Conservation (phyloP, 2,329 filamentous ascomycete genomes). For the Cryphonectria carpinicola region DNA sequence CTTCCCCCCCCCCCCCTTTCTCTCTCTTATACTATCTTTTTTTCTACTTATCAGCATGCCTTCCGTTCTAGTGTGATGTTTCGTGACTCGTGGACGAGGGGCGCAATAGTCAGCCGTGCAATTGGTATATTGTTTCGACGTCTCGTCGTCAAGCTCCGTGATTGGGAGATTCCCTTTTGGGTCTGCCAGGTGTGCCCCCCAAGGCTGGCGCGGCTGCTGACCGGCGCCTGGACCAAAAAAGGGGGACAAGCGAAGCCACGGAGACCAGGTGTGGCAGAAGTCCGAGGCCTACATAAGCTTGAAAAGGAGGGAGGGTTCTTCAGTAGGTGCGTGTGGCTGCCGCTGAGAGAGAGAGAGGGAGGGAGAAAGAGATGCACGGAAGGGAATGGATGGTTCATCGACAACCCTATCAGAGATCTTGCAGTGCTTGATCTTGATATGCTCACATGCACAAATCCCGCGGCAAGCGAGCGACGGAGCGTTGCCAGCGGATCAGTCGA, state of each 20-base stretch:
- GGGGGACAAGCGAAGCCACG: slow-evolving; percentile 11
- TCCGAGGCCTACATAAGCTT: not conserved
- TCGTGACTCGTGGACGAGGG: slow-evolving; percentile 15
- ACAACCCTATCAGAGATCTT: slow-evolving; percentile 4
- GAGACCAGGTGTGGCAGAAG: not conserved
- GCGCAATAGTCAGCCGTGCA: slow-evolving; percentile 23
- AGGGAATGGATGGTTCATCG: not conserved
- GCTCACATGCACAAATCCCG: not conserved
- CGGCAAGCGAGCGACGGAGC: not conserved
- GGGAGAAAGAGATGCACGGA: not conserved
- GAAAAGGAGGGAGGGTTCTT: not conserved
- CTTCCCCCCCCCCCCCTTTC: too few species aligned
- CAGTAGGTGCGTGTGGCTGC: not conserved
- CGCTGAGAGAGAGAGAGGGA: not conserved
- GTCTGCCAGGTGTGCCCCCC: slow-evolving; percentile 9
- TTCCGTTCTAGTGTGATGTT: slow-evolving; percentile 21
- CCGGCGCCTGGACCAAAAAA: slow-evolving; percentile 11
- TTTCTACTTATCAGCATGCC: slow-evolving; percentile 9
- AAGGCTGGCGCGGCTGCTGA: slow-evolving; percentile 20
- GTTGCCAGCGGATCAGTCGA: not conserved
- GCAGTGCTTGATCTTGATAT: not conserved
- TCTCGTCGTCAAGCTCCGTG: slow-evolving; percentile 2
- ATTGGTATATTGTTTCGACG: slow-evolving; percentile 27
- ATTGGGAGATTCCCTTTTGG: slow-evolving; percentile 11
- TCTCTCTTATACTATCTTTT: too few species aligned